These are phyloP conservation scores for Limnanthes douglasii DNA, from an alignment of 345 rosid genomes.

Conservation along the genomic window DNA sequence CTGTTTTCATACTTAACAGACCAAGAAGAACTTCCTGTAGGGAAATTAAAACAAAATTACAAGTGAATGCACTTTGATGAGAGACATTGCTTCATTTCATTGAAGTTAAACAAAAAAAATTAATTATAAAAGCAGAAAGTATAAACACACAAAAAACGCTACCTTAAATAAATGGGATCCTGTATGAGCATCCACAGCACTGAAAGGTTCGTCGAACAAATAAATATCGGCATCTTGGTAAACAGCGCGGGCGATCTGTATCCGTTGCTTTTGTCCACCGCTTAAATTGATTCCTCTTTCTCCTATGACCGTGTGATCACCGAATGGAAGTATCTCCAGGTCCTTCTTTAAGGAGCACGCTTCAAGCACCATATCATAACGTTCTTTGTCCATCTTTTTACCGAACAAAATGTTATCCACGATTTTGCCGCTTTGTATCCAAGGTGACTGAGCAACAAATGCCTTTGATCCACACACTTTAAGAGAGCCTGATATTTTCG, in stretches of 20 bases:
- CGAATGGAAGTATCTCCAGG: conserved; percentile 24
- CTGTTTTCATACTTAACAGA: conserved; percentile 30
- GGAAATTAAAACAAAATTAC: background rate
- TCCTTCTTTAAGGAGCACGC: conserved; percentile 49
- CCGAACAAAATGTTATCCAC: conserved; percentile 50
- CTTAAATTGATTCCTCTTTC: conserved; percentile 76
- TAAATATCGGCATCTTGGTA: conserved; percentile 53
- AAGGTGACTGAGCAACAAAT: conserved; percentile 59
- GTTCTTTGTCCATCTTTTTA: conserved; percentile 24
- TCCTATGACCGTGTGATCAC: conserved; percentile 59
- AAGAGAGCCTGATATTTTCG: conserved; percentile 34
- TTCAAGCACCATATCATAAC: conserved; percentile 35
- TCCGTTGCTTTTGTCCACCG: conserved; percentile 77
- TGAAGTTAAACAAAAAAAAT: conserved; percentile 1
- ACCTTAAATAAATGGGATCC: conserved; percentile 51
- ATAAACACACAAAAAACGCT: background rate
- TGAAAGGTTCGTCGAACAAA: conserved; percentile 76
- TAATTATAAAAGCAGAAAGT: background rate
- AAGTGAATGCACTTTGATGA: conserved; percentile 1
- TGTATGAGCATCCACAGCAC: conserved; percentile 75
- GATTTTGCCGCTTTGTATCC: conserved; percentile 75
- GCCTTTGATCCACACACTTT: conserved; percentile 45
- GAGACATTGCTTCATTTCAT: background rate
- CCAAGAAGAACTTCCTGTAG: conserved; percentile 48
- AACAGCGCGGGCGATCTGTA: conserved; percentile 67